These are phyloP conservation scores for Nakazawaea holstii DNA, from an alignment of 805 yeast species.

Conservation along the genomic window DNA sequence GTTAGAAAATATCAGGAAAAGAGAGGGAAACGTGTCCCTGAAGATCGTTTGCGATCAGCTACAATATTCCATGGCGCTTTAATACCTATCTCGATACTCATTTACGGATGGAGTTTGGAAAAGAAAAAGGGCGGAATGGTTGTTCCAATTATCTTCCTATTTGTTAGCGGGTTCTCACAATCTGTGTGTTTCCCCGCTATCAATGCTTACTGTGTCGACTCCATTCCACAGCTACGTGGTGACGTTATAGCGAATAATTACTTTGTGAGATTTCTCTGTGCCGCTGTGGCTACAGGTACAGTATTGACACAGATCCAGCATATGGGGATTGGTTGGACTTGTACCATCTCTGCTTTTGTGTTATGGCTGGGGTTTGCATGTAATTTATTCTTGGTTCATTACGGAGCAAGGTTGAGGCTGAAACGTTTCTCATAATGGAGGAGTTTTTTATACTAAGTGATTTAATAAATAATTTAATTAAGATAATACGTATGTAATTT, in stretches of 20 bases:
- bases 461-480: too few species aligned
- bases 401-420: conserved; percentile 33
- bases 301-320: conserved; percentile 37
- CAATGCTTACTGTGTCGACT: conserved; percentile 55
- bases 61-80: conserved; percentile 34
- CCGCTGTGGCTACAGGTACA: conserved; percentile 46
- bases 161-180: conserved; percentile 44
- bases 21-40: conserved; percentile 43
- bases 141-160: conserved; percentile 45
- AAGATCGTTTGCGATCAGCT: conserved; percentile 43
- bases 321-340: conserved; percentile 55
- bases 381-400: conserved; percentile 27
- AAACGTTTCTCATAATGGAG: too few species aligned
- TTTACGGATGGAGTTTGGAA: conserved; percentile 52
- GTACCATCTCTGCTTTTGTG: conserved; percentile 41
- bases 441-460: too few species aligned
- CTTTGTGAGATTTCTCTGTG: conserved; percentile 42
- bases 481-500: too few species aligned
- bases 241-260: conserved; percentile 55
- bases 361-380: conserved; percentile 32
- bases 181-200: conserved; percentile 45
- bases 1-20: conserved; percentile 37
- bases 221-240: conserved; percentile 47
- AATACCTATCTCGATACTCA: conserved; percentile 37
- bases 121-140: conserved; percentile 49